Percentiles rank a stretch among this genome's conserved stretches.
phyloP scores from a whole-genome alignment of 2,329 filamentous ascomycete species.

The Fusarium citri region DNA sequence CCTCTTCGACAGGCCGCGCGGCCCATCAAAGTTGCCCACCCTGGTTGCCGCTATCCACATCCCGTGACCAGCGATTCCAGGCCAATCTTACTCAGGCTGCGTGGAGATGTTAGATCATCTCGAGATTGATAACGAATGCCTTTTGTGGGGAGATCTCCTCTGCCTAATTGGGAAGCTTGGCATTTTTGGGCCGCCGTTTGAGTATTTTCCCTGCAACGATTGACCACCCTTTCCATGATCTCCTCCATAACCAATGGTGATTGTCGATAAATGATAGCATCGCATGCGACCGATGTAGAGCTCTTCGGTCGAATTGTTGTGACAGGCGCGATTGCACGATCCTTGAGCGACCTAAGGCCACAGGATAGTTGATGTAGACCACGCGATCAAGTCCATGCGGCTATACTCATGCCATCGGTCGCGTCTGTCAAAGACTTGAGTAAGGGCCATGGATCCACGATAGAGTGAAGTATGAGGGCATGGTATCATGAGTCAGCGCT shows the following conservation, averaged over 20 bases:
- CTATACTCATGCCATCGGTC: slow-evolving; percentile 24
- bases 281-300: not conserved
- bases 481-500: slow-evolving; percentile 16
- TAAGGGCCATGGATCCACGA: slow-evolving; percentile 12
- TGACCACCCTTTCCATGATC: not conserved
- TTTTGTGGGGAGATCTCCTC: not conserved
- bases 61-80: slow-evolving; percentile 19
- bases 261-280: not conserved
- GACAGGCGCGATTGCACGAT: not conserved
- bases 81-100: slow-evolving; percentile 28
- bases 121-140: slow-evolving; percentile 38
- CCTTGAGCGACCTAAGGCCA: not conserved
- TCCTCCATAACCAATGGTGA: not conserved
- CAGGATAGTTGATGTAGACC: not conserved
- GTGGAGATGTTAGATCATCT: slow-evolving; percentile 9
- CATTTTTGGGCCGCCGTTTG: not conserved
- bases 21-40: slow-evolving; percentile 21
- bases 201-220: not conserved
- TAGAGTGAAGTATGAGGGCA: slow-evolving; percentile 3
- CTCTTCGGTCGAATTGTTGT: no score
- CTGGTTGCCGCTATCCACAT: slow-evolving; percentile 20
- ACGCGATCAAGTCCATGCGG: slow-evolving; percentile 9
- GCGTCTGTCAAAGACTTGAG: slow-evolving; percentile 1
- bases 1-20: slow-evolving; percentile 35
- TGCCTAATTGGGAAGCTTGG: not conserved